phyloP scores from a whole-genome alignment of 1,284 basidiomycete genomes.

The Volvariella surrecta region DNA sequence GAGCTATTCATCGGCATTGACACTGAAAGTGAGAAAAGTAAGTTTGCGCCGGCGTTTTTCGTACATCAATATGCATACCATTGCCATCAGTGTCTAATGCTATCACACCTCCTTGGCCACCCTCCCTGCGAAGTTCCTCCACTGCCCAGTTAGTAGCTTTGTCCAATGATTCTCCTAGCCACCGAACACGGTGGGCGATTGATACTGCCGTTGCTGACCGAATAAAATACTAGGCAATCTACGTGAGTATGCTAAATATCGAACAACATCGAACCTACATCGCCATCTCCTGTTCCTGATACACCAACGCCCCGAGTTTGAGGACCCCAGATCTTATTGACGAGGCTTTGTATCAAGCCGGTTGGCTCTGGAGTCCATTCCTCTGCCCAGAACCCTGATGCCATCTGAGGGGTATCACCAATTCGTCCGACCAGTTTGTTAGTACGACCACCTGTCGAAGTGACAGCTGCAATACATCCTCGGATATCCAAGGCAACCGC shows the following conservation, averaged over 20 bases:
- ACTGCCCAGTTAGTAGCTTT: slow-evolving; percentile 49
- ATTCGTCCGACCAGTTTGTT: slow-evolving; percentile 78
- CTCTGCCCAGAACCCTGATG: slow-evolving; percentile 76
- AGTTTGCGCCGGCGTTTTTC: not conserved
- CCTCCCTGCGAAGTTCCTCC: slow-evolving; percentile 43
- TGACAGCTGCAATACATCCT: slow-evolving; percentile 65
- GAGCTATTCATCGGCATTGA: slow-evolving; percentile 63
- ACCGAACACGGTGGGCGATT: slow-evolving; percentile 60
- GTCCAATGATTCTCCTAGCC: slow-evolving; percentile 44
- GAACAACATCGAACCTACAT: slow-evolving; percentile 36
- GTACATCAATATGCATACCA: slow-evolving; percentile 29
- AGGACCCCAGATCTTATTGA: slow-evolving; percentile 29
- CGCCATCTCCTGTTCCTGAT: slow-evolving; percentile 79
- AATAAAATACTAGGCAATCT: slow-evolving; percentile 58
- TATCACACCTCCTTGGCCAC: slow-evolving; percentile 65
- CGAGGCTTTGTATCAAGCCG: slow-evolving; percentile 28
- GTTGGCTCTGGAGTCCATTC: slow-evolving; percentile 43
- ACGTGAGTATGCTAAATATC: slow-evolving; percentile 5
- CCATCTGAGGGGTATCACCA: slow-evolving; percentile 76
- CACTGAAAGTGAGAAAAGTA: slow-evolving; percentile 27
- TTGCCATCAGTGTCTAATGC: slow-evolving; percentile 58
- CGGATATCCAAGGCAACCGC: slow-evolving; percentile 71
- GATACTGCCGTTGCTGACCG: slow-evolving; percentile 57
- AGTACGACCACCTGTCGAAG: slow-evolving; percentile 75
- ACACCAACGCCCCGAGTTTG: slow-evolving; percentile 50